Conservation (phyloP, 345 rosid genomes). For the Hypericum androsaemum region DNA sequence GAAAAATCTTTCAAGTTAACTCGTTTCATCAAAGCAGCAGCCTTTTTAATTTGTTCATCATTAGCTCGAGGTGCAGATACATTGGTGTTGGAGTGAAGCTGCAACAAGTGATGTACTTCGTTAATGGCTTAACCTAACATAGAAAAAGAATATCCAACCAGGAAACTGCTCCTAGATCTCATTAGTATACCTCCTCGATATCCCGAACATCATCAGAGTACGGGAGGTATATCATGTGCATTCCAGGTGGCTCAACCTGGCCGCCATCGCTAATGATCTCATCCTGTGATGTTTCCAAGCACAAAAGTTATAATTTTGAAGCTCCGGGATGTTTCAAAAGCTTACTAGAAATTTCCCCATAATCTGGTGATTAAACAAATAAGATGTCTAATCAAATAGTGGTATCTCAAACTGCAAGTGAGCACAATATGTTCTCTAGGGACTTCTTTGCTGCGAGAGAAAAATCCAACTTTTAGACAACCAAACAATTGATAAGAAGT, state of each 20-base stretch:
- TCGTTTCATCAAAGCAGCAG: slow-evolving; percentile 64
- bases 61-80: slow-evolving; percentile 48
- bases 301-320: too few species aligned
- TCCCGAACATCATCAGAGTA: slow-evolving; percentile 80
- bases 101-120: slow-evolving; percentile 21
- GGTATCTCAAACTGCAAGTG: too few species aligned
- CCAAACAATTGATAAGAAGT: too few species aligned
- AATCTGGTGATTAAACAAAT: too few species aligned
- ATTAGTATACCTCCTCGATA: slow-evolving; percentile 50
- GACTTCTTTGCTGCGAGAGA: too few species aligned
- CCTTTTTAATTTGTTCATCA: slow-evolving; percentile 66
- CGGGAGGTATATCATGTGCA: slow-evolving; percentile 93
- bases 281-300: slow-evolving; percentile 40
- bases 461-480: too few species aligned
- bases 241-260: slow-evolving; percentile 93
- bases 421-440: too few species aligned
- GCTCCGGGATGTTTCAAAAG: too few species aligned
- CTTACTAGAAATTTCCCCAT: too few species aligned
- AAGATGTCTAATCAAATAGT: too few species aligned
- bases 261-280: slow-evolving; percentile 60
- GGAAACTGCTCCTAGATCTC: slow-evolving; percentile 9
- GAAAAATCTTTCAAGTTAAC: slow-evolving; percentile 70
- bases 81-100: slow-evolving; percentile 40
- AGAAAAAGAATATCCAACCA: slow-evolving; percentile 12
- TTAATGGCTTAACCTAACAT: slow-evolving; percentile 13